Evolutionary conservation across 2,329 filamentous ascomycete genomes (phyloP).

Genomic region (Leptographium lundbergii): DNA sequence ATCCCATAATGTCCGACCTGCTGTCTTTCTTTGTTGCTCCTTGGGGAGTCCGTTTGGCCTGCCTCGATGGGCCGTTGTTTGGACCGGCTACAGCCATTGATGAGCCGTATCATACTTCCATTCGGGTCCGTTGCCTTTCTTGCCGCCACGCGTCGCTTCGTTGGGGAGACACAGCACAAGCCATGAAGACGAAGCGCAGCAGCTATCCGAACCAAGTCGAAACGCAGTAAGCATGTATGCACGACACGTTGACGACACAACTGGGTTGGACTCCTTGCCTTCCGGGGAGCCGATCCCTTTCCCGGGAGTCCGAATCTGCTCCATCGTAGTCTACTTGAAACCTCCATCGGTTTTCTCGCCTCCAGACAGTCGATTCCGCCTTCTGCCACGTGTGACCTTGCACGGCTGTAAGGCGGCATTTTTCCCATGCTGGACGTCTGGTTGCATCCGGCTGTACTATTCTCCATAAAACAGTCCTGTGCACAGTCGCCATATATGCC

Average conservation of each 20-base stretch:
- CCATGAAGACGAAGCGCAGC: not conserved
- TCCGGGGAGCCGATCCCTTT: not conserved
- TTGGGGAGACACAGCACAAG: not conserved
- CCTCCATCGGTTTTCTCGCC: not conserved
- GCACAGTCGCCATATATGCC: not conserved
- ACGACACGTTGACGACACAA: not conserved
- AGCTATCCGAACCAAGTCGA: conserved; percentile 5
- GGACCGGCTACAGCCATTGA: too few species aligned
- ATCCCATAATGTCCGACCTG: not conserved
- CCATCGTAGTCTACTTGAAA: not conserved
- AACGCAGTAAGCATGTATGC: not conserved
- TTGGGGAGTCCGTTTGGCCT: too few species aligned
- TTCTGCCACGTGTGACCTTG: not conserved
- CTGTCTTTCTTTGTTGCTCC: not conserved
- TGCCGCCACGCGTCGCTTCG: not conserved
- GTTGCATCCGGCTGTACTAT: not conserved
- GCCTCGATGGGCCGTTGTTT: too few species aligned
- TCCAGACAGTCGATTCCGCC: not conserved
- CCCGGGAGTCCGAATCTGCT: not conserved
- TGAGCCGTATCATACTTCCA: not conserved
- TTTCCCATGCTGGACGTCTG: not conserved
- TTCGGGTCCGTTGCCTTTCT: not conserved
- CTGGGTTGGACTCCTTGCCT: not conserved
- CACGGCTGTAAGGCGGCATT: not conserved
- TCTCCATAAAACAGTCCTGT: not conserved